Evolutionary conservation across 208 protist species (phyloP).

Genomic region (Acanthamoeba quina): DNA sequence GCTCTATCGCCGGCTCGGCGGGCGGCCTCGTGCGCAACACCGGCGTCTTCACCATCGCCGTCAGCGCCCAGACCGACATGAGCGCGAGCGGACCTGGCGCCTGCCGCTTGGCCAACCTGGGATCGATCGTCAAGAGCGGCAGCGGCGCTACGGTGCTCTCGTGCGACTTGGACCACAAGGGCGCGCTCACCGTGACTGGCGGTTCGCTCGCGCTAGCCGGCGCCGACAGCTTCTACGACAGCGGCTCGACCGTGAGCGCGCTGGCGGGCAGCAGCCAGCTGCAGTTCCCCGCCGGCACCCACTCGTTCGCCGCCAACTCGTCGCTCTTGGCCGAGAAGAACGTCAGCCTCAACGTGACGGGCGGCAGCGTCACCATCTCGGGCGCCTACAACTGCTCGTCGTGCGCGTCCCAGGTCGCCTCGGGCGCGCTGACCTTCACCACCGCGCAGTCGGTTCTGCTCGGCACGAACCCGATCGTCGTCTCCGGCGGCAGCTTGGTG

Average conservation of each 20-base stretch:
- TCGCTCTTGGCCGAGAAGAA: conserved; percentile 18
- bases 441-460: neutral
- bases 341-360: neutral
- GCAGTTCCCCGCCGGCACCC: neutral
- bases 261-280: conserved; percentile 1
- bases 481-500: neutral
- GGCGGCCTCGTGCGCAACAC: conserved; percentile 40
- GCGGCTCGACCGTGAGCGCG: neutral
- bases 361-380: neutral
- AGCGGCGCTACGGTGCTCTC: neutral
- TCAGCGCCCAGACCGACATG: neutral
- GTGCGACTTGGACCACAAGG: conserved; percentile 60
- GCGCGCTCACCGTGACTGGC: neutral
- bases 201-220: conserved; percentile 44
- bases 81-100: neutral
- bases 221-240: conserved; percentile 46
- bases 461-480: neutral
- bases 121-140: conserved; percentile 44
- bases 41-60: conserved; percentile 22
- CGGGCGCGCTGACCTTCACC: neutral
- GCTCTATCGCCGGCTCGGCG: neutral
- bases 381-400: conserved; percentile 48
- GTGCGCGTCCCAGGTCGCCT: neutral
- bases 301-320: conserved; percentile 22
- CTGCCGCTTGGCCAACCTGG: conserved; percentile 37